Conservation (phyloP, 805 yeast species). For the Tetrapisispora arboricola region DNA sequence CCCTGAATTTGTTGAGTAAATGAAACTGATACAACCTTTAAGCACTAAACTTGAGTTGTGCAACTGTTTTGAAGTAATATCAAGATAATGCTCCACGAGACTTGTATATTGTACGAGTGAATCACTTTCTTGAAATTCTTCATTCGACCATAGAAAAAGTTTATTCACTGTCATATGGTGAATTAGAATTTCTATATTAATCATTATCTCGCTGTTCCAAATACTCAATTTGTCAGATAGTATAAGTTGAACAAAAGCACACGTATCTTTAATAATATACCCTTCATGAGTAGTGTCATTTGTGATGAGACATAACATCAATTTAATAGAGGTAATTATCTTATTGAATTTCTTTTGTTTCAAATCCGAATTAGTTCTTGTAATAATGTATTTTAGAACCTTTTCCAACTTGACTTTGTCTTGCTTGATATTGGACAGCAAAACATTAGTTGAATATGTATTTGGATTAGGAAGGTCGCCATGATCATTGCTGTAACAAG, state of each 20-base stretch:
- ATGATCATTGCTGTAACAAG: neutral
- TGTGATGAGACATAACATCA: neutral
- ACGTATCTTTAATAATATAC: neutral
- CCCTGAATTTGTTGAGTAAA: slow-evolving; percentile 15
- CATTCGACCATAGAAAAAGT: neutral
- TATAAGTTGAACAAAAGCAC: neutral
- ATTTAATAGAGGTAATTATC: neutral
- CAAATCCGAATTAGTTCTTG: neutral
- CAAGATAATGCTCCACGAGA: slow-evolving; percentile 25
- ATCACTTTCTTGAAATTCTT: slow-evolving; percentile 40
- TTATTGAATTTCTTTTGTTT: neutral
- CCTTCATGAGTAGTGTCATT: neutral
- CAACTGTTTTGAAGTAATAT: slow-evolving; percentile 21
- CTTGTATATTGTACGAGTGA: slow-evolving; percentile 10
- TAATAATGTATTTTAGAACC: neutral
- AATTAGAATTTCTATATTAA: neutral
- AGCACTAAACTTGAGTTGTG: slow-evolving; percentile 22
- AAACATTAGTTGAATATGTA: neutral
- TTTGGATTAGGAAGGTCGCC: neutral
- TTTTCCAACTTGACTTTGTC: neutral
- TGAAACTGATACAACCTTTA: slow-evolving; percentile 24
- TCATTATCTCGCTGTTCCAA: neutral
- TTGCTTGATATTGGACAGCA: neutral
- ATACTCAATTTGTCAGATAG: neutral
- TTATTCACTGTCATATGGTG: neutral